Percentiles rank a stretch among this genome's conserved stretches.
Conservation (phyloP, 164 flowering plant genomes). For the Magnolia sinica region DNA sequence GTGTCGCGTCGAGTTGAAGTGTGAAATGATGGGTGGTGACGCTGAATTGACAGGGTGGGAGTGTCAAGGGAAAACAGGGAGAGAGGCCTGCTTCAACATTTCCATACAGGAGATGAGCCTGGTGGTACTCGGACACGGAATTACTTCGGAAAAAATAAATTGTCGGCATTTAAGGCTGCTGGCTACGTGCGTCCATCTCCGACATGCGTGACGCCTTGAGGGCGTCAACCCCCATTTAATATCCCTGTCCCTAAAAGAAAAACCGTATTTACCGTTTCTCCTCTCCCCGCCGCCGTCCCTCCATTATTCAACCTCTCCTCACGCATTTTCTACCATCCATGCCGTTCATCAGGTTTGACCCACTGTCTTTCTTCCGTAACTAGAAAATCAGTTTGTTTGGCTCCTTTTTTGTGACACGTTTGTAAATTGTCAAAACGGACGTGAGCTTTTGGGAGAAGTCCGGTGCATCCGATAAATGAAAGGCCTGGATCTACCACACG, state of each 20-base stretch:
- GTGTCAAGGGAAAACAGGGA: not conserved
- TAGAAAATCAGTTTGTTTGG: too few species aligned
- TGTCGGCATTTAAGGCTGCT: conserved; percentile 33
- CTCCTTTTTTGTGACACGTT: too few species aligned
- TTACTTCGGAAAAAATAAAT: conserved; percentile 16
- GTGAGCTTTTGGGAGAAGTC: too few species aligned
- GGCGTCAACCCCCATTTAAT: conserved; percentile 20
- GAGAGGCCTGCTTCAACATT: conserved; percentile 11
- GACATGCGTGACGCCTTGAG: conserved; percentile 20
- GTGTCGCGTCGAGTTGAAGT: not conserved
- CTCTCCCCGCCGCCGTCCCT: not conserved
- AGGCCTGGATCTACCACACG: too few species aligned
- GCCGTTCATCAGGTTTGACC: not conserved
- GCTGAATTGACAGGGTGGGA: not conserved
- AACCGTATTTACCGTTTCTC: not conserved
- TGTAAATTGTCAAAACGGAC: not conserved
- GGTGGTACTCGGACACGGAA: conserved; percentile 11
- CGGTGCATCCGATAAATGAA: too few species aligned
- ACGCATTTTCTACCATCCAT: not conserved
- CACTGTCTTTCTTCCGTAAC: too few species aligned
- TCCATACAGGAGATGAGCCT: conserved; percentile 6
- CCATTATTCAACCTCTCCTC: not conserved
- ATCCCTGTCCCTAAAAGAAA: not conserved
- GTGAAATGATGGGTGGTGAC: not conserved
- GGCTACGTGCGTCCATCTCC: conserved; percentile 20